Conservation (phyloP, 208 protist genomes). For the Balamuthia mandrillaris region DNA sequence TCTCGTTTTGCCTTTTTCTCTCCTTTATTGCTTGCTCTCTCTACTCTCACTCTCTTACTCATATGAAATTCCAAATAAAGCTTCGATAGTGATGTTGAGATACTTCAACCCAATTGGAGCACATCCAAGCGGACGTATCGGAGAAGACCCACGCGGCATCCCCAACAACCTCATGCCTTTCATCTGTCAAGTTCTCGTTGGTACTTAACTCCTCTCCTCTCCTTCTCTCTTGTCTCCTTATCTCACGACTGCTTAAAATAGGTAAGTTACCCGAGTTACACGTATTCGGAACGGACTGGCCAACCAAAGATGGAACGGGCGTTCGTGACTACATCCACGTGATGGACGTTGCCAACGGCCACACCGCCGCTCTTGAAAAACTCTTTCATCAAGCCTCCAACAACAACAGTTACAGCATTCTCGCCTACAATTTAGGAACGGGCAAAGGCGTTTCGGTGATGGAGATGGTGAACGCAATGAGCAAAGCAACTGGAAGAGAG, state of each 20-base stretch:
- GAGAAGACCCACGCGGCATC: conserved; percentile 75
- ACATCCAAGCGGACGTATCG: conserved; percentile 88
- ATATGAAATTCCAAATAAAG: background rate
- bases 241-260: background rate
- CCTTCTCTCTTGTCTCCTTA: conserved; percentile 67
- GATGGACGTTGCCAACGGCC: conserved; percentile 90
- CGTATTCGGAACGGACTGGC: conserved; percentile 78
- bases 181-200: conserved; percentile 85
- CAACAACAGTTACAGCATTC: conserved; percentile 28
- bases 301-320: conserved; percentile 90
- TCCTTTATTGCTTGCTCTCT: background rate
- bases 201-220: conserved; percentile 62
- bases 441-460: conserved; percentile 88
- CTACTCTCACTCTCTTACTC: background rate
- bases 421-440: conserved; percentile 92
- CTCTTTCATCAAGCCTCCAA: background rate
- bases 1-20: background rate
- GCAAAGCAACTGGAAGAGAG: conserved; percentile 81
- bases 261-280: conserved; percentile 24
- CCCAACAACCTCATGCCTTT: conserved; percentile 97
- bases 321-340: conserved; percentile 97
- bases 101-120: conserved; percentile 98
- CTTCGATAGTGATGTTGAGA: conserved; percentile 81
- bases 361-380: conserved; percentile 82
- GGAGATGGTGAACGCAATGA: conserved; percentile 88